These are phyloP conservation scores for Microbotryum saponariae DNA, from an alignment of 1,284 basidiomycete species.

Conservation along the genomic window DNA sequence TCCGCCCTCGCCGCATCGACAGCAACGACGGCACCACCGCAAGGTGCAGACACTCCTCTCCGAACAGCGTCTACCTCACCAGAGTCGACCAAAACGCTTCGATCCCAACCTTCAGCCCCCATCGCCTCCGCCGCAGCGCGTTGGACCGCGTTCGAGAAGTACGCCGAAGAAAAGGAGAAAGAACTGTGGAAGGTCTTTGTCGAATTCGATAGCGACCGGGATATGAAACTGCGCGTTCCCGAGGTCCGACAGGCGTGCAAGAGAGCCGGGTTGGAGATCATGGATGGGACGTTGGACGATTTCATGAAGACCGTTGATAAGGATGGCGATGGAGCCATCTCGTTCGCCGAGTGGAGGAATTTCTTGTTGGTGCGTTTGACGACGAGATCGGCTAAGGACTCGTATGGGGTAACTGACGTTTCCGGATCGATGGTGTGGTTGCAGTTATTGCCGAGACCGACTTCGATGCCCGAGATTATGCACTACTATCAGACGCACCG, in stretches of 20 bases:
- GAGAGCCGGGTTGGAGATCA: slow-evolving; percentile 26
- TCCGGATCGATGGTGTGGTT: not conserved
- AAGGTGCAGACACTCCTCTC: not conserved
- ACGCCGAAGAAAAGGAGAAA: slow-evolving; percentile 28
- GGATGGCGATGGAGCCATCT: slow-evolving; percentile 45
- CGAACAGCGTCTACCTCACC: slow-evolving; percentile 9
- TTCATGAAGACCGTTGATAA: slow-evolving; percentile 28
- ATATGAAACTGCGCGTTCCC: slow-evolving; percentile 14
- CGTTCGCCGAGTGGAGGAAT: slow-evolving; percentile 79
- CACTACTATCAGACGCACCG: slow-evolving; percentile 39
- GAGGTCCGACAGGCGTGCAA: slow-evolving; percentile 25
- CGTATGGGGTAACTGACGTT: not conserved
- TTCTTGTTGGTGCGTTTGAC: slow-evolving; percentile 56
- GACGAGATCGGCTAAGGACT: not conserved
- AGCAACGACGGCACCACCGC: not conserved
- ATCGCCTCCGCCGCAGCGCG: slow-evolving; percentile 1
- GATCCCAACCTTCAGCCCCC: not conserved
- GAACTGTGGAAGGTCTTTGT: slow-evolving; percentile 25
- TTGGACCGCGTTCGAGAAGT: slow-evolving; percentile 26
- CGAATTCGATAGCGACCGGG: slow-evolving; percentile 24
- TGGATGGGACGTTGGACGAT: slow-evolving; percentile 16
- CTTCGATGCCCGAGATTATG: slow-evolving; percentile 77
- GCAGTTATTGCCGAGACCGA: slow-evolving; percentile 62
- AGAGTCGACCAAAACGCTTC: not conserved
- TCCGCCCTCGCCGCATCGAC: not conserved